Evolutionary conservation across 176 grass and related monocot genomes (phyloP).

Genomic region (Echinochloa phyllopogon): DNA sequence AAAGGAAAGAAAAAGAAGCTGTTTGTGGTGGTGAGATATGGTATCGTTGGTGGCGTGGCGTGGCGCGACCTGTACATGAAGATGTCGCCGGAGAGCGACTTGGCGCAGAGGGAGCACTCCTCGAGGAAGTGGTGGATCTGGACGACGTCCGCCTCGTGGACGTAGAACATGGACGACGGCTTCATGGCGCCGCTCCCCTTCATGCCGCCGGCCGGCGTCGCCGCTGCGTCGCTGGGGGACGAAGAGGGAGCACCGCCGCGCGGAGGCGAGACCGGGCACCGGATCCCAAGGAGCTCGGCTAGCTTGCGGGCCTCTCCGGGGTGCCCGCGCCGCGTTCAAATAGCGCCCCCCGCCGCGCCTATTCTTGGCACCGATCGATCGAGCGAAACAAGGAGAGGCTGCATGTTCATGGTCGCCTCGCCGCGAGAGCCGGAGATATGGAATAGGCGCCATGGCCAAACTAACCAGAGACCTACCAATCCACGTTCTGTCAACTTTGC

Average conservation of each 20-base stretch:
- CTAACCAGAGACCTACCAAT: neutral
- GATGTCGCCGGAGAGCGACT: conserved; percentile 68
- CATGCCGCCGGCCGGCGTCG: conserved; percentile 43
- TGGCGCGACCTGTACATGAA: conserved; percentile 73
- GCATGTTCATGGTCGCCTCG: neutral
- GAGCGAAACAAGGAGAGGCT: conserved; percentile 28
- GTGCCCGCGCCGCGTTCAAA: conserved; percentile 18
- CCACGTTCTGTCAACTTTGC: neutral
- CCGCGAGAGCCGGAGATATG: neutral
- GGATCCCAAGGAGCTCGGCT: conserved; percentile 43
- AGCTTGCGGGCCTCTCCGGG: neutral
- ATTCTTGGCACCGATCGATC: conserved; percentile 32
- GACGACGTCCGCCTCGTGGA: conserved; percentile 55
- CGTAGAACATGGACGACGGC: conserved; percentile 62
- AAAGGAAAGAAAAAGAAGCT: neutral
- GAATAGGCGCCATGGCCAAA: conserved; percentile 12
- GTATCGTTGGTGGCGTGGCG: too few species aligned
- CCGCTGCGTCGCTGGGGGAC: conserved; percentile 16
- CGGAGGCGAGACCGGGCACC: conserved; percentile 40
- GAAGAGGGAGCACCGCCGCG: conserved; percentile 53
- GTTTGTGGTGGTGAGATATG: neutral
- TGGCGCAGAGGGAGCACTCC: conserved; percentile 65
- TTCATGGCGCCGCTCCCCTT: conserved; percentile 54
- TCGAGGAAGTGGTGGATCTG: conserved; percentile 59
- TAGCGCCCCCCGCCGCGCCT: conserved; percentile 25